A percentile compares a stretch with the other conserved stretches of the same genome.
Conservation (phyloP, 192 early-diverging fungal genomes). For the Gigaspora rosea region DNA sequence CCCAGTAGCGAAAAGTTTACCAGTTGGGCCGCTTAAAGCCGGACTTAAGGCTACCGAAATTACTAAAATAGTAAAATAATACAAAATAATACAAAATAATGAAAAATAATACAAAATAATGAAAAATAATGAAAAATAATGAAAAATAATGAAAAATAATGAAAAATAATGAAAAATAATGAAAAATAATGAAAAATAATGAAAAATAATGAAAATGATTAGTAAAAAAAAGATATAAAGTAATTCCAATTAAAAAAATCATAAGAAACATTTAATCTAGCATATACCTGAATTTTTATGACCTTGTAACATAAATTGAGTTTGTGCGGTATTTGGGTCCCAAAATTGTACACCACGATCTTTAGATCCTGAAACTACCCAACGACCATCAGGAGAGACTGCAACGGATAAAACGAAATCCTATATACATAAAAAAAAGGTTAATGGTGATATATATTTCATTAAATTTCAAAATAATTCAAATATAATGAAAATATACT, state of each 20-base stretch:
- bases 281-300: slow-evolving; percentile 91
- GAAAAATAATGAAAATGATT: background rate
- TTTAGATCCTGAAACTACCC: slow-evolving; percentile 91
- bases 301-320: slow-evolving; percentile 86
- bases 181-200: background rate
- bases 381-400: slow-evolving; percentile 78
- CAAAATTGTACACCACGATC: slow-evolving; percentile 93
- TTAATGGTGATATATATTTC: background rate
- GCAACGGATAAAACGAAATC: slow-evolving; percentile 98
- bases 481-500: slow-evolving; percentile 31
- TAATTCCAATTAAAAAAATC: background rate
- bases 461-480: background rate
- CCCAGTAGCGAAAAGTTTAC: slow-evolving; percentile 90
- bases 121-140: background rate
- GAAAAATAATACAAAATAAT: background rate
- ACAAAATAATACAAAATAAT: background rate
- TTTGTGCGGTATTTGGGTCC: slow-evolving; percentile 75
- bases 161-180: background rate
- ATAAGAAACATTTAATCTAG: background rate
- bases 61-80: slow-evolving; percentile 53
- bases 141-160: background rate
- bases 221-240: too few relatives aligned
- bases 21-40: slow-evolving; percentile 70
- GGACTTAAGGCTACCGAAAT: slow-evolving; percentile 86
- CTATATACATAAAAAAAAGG: slow-evolving; percentile 37